These are phyloP conservation scores for Pulveroboletus sp. DNA, from an alignment of 768 basidiomycete genomes.

Conservation along the genomic window DNA sequence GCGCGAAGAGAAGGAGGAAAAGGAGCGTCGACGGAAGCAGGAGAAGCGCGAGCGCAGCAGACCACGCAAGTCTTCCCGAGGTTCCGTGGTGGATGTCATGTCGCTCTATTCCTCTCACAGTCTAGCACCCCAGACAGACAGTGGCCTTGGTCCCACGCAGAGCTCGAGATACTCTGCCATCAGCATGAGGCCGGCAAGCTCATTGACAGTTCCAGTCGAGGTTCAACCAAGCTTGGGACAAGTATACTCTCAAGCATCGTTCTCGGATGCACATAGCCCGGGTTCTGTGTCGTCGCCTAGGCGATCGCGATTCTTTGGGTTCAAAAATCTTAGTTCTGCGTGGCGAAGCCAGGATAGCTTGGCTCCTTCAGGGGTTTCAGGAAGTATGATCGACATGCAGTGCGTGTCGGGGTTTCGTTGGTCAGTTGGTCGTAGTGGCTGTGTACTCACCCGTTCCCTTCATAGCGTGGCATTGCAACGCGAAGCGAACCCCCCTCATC, in stretches of 20 bases:
- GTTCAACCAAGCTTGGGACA: slow-evolving; percentile 55
- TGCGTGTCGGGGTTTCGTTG: slow-evolving; percentile 40
- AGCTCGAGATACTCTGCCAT: slow-evolving; percentile 57
- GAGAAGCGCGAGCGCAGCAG: slow-evolving; percentile 53
- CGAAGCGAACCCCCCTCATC: slow-evolving; percentile 40
- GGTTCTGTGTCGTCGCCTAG: slow-evolving; percentile 57
- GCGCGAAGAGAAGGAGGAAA: slow-evolving; percentile 71
- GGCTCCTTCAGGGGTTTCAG: slow-evolving; percentile 74
- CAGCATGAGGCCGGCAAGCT: slow-evolving; percentile 57
- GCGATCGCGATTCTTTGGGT: slow-evolving; percentile 73
- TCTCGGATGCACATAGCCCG: slow-evolving; percentile 75
- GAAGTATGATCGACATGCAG: slow-evolving; percentile 94
- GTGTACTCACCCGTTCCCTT: slow-evolving; percentile 6
- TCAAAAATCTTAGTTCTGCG: slow-evolving; percentile 63
- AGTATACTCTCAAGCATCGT: slow-evolving; percentile 72
- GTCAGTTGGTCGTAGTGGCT: background rate
- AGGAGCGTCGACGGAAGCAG: slow-evolving; percentile 63
- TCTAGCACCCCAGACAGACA: slow-evolving; percentile 50
- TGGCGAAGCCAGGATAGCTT: slow-evolving; percentile 81
- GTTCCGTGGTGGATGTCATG: slow-evolving; percentile 65
- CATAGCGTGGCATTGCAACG: slow-evolving; percentile 72
- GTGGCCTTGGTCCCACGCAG: slow-evolving; percentile 49
- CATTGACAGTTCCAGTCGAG: slow-evolving; percentile 54
- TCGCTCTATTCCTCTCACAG: slow-evolving; percentile 70
- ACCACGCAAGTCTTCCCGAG: slow-evolving; percentile 68